Conservation (phyloP, 345 rosid species). For the Bruguiera gymnorhiza region DNA sequence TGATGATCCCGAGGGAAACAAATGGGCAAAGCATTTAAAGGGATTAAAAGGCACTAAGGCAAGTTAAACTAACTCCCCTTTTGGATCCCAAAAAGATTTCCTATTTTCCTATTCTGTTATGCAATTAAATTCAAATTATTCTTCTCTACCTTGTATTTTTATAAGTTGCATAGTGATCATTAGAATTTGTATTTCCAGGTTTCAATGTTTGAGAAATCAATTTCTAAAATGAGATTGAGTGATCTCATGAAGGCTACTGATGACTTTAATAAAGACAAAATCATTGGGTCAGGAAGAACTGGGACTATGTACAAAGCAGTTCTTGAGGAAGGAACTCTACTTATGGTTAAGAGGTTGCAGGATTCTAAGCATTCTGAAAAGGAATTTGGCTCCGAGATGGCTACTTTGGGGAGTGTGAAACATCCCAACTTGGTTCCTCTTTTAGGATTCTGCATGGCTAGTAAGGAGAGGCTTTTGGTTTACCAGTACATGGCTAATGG, state of each 20-base stretch:
- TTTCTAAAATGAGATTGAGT: conserved; percentile 68
- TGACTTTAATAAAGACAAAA: conserved; percentile 68
- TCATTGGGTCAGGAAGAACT: conserved; percentile 80
- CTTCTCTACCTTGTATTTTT: background rate
- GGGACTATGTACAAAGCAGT: conserved; percentile 82
- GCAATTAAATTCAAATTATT: background rate
- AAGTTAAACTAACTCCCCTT: conserved; percentile 24
- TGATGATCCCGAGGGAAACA: conserved; percentile 91
- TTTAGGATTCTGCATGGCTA: conserved; percentile 70
- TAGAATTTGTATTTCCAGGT: conserved; percentile 48
- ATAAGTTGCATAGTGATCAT: conserved; percentile 4
- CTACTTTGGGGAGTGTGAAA: conserved; percentile 74
- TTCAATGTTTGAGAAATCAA: conserved; percentile 75
- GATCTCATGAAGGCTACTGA: conserved; percentile 92
- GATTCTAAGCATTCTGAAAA: conserved; percentile 86
- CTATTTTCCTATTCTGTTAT: conserved; percentile 6
- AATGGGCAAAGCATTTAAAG: conserved; percentile 74
- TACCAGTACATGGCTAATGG: conserved; percentile 79
- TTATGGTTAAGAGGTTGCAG: conserved; percentile 88
- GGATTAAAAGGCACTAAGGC: conserved; percentile 69
- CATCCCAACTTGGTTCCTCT: conserved; percentile 86
- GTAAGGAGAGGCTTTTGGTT: conserved; percentile 72
- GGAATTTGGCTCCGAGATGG: conserved; percentile 78
- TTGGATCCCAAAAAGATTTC: background rate
- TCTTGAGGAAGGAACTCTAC: conserved; percentile 64